These are phyloP conservation scores for Apophysomyces variabilis DNA, from an alignment of 371 early-diverging fungal species.

Conservation along the genomic window DNA sequence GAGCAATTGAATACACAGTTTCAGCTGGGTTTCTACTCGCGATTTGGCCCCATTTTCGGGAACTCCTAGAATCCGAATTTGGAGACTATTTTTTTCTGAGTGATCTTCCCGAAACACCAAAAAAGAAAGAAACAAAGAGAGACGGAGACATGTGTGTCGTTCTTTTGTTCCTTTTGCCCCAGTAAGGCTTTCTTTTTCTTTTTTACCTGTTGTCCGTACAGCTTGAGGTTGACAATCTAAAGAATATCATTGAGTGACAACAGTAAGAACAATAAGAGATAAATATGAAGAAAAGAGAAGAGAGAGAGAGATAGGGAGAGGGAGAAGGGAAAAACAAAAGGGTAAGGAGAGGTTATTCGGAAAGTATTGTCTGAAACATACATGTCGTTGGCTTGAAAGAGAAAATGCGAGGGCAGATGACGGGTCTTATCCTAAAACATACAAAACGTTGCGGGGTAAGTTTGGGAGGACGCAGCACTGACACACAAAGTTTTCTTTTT, in stretches of 20 bases:
- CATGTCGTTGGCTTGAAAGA: slow-evolving; percentile 5
- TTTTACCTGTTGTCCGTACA: neutral
- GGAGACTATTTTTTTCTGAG: slow-evolving; percentile 25
- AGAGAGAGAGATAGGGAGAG: no score
- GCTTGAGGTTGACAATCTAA: neutral
- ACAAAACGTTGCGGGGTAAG: slow-evolving; percentile 12
- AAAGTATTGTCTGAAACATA: neutral
- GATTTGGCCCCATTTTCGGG: slow-evolving; percentile 79
- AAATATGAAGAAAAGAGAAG: no score
- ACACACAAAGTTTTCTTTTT: neutral
- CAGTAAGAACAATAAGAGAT: neutral
- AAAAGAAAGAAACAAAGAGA: neutral
- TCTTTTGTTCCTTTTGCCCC: neutral
- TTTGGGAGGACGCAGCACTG: slow-evolving; percentile 2
- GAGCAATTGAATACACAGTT: slow-evolving; percentile 75
- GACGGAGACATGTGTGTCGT: neutral
- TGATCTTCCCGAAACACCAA: neutral
- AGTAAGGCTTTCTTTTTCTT: neutral
- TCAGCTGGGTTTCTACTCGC: slow-evolving; percentile 88
- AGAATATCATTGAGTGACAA: slow-evolving; percentile 3
- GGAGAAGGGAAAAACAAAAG: no score
- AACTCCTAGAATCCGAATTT: slow-evolving; percentile 70
- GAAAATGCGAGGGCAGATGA: neutral
- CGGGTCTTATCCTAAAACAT: slow-evolving; percentile 11
- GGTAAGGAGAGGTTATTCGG: no score